These are phyloP conservation scores for Podospora sp. DNA, from an alignment of 495 filamentous ascomycete genomes.

Conservation along the genomic window DNA sequence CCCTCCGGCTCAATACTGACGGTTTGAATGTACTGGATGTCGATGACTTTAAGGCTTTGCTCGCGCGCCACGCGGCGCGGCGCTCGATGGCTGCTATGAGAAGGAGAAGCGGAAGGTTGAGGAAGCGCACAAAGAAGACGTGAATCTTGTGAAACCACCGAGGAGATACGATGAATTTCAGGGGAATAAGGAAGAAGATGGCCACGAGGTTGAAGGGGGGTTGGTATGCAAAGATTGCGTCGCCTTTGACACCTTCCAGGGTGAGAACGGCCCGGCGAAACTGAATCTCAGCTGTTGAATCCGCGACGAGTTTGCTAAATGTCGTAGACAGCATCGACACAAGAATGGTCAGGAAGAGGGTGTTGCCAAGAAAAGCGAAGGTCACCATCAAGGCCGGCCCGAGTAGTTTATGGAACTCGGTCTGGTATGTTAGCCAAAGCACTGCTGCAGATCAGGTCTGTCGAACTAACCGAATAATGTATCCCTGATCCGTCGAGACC, in stretches of 20 bases:
- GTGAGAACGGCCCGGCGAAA: conserved; percentile 73
- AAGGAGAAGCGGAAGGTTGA: conserved; percentile 68
- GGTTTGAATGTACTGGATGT: conserved; percentile 23
- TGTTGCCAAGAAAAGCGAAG: conserved; percentile 75
- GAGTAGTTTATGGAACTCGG: conserved; percentile 65
- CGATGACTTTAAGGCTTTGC: conserved; percentile 23
- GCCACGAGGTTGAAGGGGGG: conserved; percentile 76
- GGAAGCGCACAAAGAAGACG: conserved; percentile 61
- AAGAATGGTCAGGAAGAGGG: conserved; percentile 73
- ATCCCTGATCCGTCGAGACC: conserved; percentile 75
- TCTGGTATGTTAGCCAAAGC: conserved; percentile 27
- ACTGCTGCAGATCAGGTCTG: not conserved
- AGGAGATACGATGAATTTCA: conserved; percentile 64
- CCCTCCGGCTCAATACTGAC: not conserved
- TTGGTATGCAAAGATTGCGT: conserved; percentile 72
- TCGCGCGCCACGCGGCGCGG: conserved; percentile 44
- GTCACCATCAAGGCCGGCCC: conserved; percentile 71
- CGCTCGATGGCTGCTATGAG: conserved; percentile 63
- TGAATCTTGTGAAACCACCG: conserved; percentile 82
- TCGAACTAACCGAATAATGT: conserved; percentile 53
- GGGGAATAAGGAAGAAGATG: conserved; percentile 61
- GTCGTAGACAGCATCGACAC: conserved; percentile 76
- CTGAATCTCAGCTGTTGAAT: conserved; percentile 69
- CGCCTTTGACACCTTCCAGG: conserved; percentile 74
- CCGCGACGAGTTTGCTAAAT: conserved; percentile 65